Conservation (phyloP, 2,329 filamentous ascomycete genomes). For the Ascocoryne sarcoides region DNA sequence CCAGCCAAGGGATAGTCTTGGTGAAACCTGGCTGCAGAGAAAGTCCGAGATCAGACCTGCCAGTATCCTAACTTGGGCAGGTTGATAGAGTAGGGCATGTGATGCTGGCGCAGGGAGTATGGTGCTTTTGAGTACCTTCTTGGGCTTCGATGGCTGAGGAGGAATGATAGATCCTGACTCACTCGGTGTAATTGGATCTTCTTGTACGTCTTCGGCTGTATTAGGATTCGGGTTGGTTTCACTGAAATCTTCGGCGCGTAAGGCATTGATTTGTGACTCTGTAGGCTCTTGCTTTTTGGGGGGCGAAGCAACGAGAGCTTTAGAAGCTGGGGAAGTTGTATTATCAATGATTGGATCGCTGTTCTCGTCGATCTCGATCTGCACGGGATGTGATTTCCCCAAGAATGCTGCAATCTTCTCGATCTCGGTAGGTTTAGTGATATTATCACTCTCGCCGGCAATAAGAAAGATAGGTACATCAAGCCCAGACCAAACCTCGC, state of each 20-base stretch:
- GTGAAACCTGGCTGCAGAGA: slow-evolving; percentile 63
- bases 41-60: slow-evolving; percentile 80
- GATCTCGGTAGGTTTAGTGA: slow-evolving; percentile 66
- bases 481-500: slow-evolving; percentile 63
- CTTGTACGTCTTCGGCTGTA: slow-evolving; percentile 30
- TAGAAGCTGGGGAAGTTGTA: slow-evolving; percentile 40
- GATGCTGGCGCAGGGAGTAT: slow-evolving; percentile 70
- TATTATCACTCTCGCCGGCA: slow-evolving; percentile 64
- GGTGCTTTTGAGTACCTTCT: slow-evolving; percentile 54
- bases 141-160: slow-evolving; percentile 39
- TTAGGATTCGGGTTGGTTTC: slow-evolving; percentile 21
- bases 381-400: slow-evolving; percentile 17
- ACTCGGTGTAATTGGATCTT: slow-evolving; percentile 40
- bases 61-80: slow-evolving; percentile 64
- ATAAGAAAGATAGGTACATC: slow-evolving; percentile 69
- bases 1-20: slow-evolving; percentile 76
- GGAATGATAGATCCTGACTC: slow-evolving; percentile 37
- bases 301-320: slow-evolving; percentile 37
- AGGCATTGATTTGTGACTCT: slow-evolving; percentile 30
- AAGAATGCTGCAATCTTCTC: slow-evolving; percentile 51
- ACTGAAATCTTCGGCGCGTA: slow-evolving; percentile 32
- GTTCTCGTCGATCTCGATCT: slow-evolving; percentile 21
- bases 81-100: slow-evolving; percentile 77
- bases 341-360: slow-evolving; percentile 30
- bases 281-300: slow-evolving; percentile 23